phyloP scores from a whole-genome alignment of 208 protist species.

The Vickermania spadyakhi region DNA sequence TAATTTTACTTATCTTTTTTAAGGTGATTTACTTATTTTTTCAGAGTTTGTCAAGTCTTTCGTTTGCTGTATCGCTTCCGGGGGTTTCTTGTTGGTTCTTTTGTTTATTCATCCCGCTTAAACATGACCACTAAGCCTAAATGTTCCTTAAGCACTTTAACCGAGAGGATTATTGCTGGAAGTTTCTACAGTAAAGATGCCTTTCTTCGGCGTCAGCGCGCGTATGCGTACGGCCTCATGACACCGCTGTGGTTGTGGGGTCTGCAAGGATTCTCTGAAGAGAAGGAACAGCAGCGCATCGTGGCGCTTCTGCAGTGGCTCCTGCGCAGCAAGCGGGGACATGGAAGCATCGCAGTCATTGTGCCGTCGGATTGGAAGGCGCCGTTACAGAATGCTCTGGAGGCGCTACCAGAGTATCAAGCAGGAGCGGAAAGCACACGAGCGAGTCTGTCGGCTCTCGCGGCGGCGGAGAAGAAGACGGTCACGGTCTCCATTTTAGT shows the following conservation, averaged over 20 bases:
- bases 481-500: conserved; percentile 36
- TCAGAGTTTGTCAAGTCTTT: too few relatives aligned
- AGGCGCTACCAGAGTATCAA: conserved; percentile 6
- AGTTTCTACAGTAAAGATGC: conserved; percentile 46
- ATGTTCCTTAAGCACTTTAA: too few relatives aligned
- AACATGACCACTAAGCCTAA: too few relatives aligned
- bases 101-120: too few relatives aligned
- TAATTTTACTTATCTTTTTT: too few relatives aligned
- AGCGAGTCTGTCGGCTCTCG: too few relatives aligned
- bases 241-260: conserved; percentile 72
- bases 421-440: too few relatives aligned
- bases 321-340: conserved; percentile 34
- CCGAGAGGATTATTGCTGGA: conserved; percentile 52
- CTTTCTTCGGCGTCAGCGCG: conserved; percentile 12
- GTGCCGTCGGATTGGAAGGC: conserved; percentile 44
- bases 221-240: conserved; percentile 52
- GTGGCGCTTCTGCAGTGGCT: conserved; percentile 60
- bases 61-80: too few relatives aligned
- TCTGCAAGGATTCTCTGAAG: conserved; percentile 5
- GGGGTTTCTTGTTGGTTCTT: too few relatives aligned
- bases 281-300: conserved; percentile 36
- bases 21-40: too few relatives aligned
- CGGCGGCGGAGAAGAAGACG: too few relatives aligned
- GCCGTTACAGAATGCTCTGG: conserved; percentile 23
- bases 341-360: conserved; percentile 41